Percentiles rank a stretch among this genome's conserved stretches.
These are phyloP conservation scores for Zalaria sp. DNA, from an alignment of 2,329 filamentous ascomycete genomes.

Conservation along the genomic window DNA sequence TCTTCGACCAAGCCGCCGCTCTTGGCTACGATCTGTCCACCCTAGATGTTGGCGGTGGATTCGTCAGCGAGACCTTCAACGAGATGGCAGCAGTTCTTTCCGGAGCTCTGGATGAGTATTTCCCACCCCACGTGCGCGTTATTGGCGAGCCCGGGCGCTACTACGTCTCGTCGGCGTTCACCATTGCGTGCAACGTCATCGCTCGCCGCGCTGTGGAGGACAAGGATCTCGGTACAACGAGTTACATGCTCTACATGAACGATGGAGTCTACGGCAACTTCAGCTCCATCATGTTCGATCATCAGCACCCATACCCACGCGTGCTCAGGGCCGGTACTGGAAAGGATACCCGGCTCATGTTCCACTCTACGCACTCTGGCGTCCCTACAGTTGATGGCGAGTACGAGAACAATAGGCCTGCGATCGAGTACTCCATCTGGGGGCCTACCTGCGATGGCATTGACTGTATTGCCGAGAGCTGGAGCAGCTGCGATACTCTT, in stretches of 20 bases:
- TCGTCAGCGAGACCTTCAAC: slow-evolving; percentile 83
- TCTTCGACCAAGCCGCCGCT: slow-evolving; percentile 71
- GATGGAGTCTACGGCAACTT: slow-evolving; percentile 98
- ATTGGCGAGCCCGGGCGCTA: slow-evolving; percentile 95
- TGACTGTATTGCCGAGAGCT: slow-evolving; percentile 78
- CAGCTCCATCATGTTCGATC: slow-evolving; percentile 97
- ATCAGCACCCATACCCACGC: slow-evolving; percentile 79
- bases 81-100: slow-evolving; percentile 72
- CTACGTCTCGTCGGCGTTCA: slow-evolving; percentile 89
- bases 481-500: slow-evolving; percentile 60
- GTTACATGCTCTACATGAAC: slow-evolving; percentile 96
- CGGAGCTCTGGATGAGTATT: slow-evolving; percentile 71
- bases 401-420: slow-evolving; percentile 17
- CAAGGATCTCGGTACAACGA: slow-evolving; percentile 48
- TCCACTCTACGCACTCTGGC: slow-evolving; percentile 20
- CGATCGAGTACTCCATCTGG: slow-evolving; percentile 88
- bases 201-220: slow-evolving; percentile 79
- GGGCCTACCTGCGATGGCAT: slow-evolving; percentile 97
- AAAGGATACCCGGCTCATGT: slow-evolving; percentile 34
- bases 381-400: slow-evolving; percentile 22
- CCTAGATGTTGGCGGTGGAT: slow-evolving; percentile 88
- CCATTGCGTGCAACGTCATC: slow-evolving; percentile 89
- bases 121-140: slow-evolving; percentile 68
- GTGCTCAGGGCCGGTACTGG: slow-evolving; percentile 50
- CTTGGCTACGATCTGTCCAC: slow-evolving; percentile 73